Evolutionary conservation across 2,329 filamentous ascomycete species (phyloP).

Genomic region (Penicillium freii): DNA sequence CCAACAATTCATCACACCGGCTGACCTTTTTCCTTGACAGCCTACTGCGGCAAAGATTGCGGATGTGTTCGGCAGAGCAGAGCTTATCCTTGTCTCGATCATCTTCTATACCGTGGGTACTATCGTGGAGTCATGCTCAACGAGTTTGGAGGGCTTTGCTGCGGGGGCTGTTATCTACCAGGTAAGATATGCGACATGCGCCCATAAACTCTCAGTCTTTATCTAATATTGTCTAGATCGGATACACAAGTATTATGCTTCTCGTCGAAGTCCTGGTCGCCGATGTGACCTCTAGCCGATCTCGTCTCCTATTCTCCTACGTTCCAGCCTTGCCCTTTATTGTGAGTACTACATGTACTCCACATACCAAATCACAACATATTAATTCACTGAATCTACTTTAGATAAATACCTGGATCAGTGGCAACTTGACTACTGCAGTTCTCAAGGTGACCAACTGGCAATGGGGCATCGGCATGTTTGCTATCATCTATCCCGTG

Average conservation of each 20-base stretch:
- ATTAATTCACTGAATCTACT: background rate
- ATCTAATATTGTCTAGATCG: slow-evolving; percentile 41
- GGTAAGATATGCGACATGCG: slow-evolving; percentile 18
- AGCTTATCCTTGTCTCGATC: slow-evolving; percentile 56
- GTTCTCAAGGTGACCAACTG: slow-evolving; percentile 54
- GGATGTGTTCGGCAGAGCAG: slow-evolving; percentile 62
- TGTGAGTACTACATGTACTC: slow-evolving; percentile 24
- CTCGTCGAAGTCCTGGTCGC: slow-evolving; percentile 64
- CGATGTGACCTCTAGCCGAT: slow-evolving; percentile 62
- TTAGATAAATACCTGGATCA: slow-evolving; percentile 61
- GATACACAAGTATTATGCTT: slow-evolving; percentile 61
- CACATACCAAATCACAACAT: no score
- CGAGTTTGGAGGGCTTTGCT: slow-evolving; percentile 52
- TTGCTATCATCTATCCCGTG: slow-evolving; percentile 59
- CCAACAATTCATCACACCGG: background rate
- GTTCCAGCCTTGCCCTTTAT: slow-evolving; percentile 60
- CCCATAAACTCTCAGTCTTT: background rate
- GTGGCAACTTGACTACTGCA: slow-evolving; percentile 55
- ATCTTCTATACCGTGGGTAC: slow-evolving; percentile 58
- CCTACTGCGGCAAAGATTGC: slow-evolving; percentile 62
- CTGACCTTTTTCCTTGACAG: slow-evolving; percentile 26
- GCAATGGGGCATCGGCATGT: slow-evolving; percentile 66
- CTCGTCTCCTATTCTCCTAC: slow-evolving; percentile 64
- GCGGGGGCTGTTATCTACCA: slow-evolving; percentile 61
- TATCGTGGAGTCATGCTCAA: slow-evolving; percentile 55